phyloP scores from a whole-genome alignment of 176 grass and related monocot genomes.

The Panicum miliaceum region DNA sequence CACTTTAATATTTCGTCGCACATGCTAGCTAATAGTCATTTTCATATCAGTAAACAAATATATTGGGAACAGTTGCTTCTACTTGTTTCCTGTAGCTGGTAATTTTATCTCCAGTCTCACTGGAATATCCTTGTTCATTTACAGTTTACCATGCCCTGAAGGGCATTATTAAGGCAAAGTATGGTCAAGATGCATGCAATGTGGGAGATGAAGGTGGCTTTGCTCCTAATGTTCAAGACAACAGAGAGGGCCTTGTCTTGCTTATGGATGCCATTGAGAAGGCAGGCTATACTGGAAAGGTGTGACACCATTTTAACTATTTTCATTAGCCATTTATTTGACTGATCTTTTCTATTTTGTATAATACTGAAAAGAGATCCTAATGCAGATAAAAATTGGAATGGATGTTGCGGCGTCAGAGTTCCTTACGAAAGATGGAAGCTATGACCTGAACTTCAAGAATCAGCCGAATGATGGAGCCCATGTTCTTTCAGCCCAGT shows the following conservation, averaged over 20 bases:
- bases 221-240: constrained; percentile 99
- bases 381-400: constrained; percentile 92
- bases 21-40: constrained; percentile 5
- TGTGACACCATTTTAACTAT: constrained; percentile 19
- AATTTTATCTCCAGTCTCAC: constrained; percentile 21
- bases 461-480: constrained; percentile 90
- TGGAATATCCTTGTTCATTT: constrained; percentile 25
- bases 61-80: background rate
- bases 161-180: constrained; percentile 98
- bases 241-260: constrained; percentile 93
- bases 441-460: constrained; percentile 96
- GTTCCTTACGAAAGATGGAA: constrained; percentile 83
- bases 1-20: background rate
- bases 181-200: constrained; percentile 99
- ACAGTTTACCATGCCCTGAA: constrained; percentile 91
- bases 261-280: constrained; percentile 98
- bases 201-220: constrained; percentile 97
- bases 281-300: constrained; percentile 92
- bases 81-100: background rate
- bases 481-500: constrained; percentile 63
- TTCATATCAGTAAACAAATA: background rate
- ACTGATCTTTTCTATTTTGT: background rate
- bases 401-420: constrained; percentile 99
- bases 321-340: constrained; percentile 1
- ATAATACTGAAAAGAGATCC: constrained; percentile 18